Conservation (phyloP, 169 alveolate species). For the Eimeria sp. region DNA sequence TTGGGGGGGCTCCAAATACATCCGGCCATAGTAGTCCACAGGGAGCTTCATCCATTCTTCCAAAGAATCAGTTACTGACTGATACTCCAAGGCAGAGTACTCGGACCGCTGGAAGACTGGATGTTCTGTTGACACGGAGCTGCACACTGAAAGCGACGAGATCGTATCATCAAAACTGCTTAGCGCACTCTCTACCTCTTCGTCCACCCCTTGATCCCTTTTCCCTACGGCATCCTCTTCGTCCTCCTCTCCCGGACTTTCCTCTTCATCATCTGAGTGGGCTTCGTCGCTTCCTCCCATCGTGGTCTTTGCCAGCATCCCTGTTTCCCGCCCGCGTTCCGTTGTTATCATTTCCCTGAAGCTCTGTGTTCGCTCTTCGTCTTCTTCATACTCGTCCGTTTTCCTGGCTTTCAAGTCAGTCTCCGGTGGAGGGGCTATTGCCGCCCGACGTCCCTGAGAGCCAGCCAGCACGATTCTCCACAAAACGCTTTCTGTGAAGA, state of each 20-base stretch:
- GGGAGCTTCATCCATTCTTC: constrained; percentile 72
- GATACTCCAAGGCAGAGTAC: constrained; percentile 60
- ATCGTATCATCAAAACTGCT: constrained; percentile 34
- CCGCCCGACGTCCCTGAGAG: constrained; percentile 52
- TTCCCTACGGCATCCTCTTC: neutral
- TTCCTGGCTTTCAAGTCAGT: neutral
- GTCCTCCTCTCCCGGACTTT: constrained; percentile 41
- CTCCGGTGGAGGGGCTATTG: constrained; percentile 29
- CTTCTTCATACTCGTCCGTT: constrained; percentile 19
- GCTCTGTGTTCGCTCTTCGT: constrained; percentile 23
- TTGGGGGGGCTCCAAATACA: constrained; percentile 32
- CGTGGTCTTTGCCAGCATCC: constrained; percentile 29
- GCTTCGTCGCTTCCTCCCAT: constrained; percentile 4
- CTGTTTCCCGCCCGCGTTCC: constrained; percentile 10
- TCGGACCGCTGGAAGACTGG: constrained; percentile 40
- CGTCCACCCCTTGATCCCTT: constrained; percentile 16
- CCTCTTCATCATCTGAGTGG: constrained; percentile 5
- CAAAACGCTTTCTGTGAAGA: neutral
- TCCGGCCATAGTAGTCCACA: constrained; percentile 68
- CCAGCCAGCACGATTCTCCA: neutral
- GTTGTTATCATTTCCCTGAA: constrained; percentile 14
- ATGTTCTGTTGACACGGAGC: constrained; percentile 36
- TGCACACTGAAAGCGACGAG: constrained; percentile 21
- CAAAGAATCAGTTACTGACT: constrained; percentile 16
- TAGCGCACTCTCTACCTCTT: neutral